Percentiles rank a stretch among this genome's conserved stretches.
phyloP scores from a whole-genome alignment of 805 yeast genomes.

The Vanderwaltozyma tropicalis region DNA sequence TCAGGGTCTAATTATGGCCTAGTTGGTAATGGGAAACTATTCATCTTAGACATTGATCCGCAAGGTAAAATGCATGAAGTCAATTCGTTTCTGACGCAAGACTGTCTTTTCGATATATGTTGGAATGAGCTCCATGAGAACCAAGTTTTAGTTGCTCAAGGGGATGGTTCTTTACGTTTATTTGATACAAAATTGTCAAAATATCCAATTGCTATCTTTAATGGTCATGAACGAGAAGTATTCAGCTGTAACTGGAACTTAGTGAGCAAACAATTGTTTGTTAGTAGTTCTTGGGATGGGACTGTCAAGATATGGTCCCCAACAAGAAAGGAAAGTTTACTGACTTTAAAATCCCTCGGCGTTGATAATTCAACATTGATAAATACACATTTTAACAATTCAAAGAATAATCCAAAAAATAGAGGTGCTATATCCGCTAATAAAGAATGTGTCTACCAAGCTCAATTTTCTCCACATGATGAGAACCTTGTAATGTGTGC shows the following conservation, averaged over 20 bases:
- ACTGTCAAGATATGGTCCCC: slow-evolving; percentile 74
- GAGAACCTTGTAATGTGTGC: slow-evolving; percentile 55
- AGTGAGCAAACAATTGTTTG: slow-evolving; percentile 55
- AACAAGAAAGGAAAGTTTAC: slow-evolving; percentile 40
- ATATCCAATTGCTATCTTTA: slow-evolving; percentile 64
- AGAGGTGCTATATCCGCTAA: slow-evolving; percentile 18
- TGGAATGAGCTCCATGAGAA: slow-evolving; percentile 92
- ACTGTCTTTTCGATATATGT: slow-evolving; percentile 75
- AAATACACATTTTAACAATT: slow-evolving; percentile 15
- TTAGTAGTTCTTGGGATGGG: slow-evolving; percentile 90
- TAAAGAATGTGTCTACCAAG: slow-evolving; percentile 64
- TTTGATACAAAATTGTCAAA: slow-evolving; percentile 53
- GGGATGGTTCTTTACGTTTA: slow-evolving; percentile 80
- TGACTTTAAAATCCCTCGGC: slow-evolving; percentile 38
- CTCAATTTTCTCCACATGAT: slow-evolving; percentile 76
- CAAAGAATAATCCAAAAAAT: slow-evolving; percentile 28
- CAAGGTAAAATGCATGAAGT: slow-evolving; percentile 51
- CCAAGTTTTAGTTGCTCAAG: slow-evolving; percentile 72
- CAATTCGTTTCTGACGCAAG: slow-evolving; percentile 76
- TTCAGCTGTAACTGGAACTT: slow-evolving; percentile 67
- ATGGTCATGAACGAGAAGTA: slow-evolving; percentile 71
- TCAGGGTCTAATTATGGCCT: slow-evolving; percentile 87
- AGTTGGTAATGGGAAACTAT: slow-evolving; percentile 86
- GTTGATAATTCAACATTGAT: slow-evolving; percentile 21
- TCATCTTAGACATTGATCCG: slow-evolving; percentile 54